A percentile compares a stretch with the other conserved stretches of the same genome.
phyloP scores from a whole-genome alignment of 2,329 filamentous ascomycete species.

The Myrmaecium sp. region DNA sequence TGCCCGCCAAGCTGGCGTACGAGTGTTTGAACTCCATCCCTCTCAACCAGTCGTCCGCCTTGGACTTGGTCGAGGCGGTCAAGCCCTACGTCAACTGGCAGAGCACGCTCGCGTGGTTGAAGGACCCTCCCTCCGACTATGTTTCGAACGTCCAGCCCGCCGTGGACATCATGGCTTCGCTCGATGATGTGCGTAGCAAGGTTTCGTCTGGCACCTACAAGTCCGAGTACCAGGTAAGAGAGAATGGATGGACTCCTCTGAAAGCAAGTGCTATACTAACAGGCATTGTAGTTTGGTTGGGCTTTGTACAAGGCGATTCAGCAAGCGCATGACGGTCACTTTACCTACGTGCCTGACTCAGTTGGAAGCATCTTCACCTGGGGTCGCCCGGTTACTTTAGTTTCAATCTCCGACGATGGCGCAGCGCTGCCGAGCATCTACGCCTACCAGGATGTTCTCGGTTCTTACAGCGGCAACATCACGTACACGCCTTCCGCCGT shows the following conservation, averaged over 20 bases:
- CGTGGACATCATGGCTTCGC: constrained; percentile 24
- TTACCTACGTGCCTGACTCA: constrained; percentile 37
- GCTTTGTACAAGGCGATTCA: constrained; percentile 35
- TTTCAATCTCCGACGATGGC: constrained; percentile 44
- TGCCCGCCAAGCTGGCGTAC: constrained; percentile 27
- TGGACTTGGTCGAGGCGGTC: constrained; percentile 25
- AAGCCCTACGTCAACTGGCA: constrained; percentile 30
- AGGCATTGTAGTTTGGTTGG: constrained; percentile 12
- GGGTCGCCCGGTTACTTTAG: constrained; percentile 31
- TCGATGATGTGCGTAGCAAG: constrained; percentile 22
- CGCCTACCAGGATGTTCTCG: constrained; percentile 30
- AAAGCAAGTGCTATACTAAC: neutral
- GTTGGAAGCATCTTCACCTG: constrained; percentile 35
- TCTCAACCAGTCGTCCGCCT: constrained; percentile 25
- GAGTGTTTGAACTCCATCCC: constrained; percentile 29
- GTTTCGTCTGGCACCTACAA: constrained; percentile 18
- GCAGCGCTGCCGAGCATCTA: constrained; percentile 39
- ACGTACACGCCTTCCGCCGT: constrained; percentile 32
- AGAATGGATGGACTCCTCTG: too few species aligned
- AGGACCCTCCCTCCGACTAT: constrained; percentile 29
- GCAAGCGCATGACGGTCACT: constrained; percentile 48
- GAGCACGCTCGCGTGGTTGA: constrained; percentile 26
- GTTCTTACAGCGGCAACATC: constrained; percentile 22
- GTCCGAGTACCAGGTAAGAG: constrained; percentile 23
- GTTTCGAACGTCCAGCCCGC: constrained; percentile 26